These are phyloP conservation scores for Phytophthora tubulina DNA, from an alignment of 352 stramenopile genomes.

Conservation along the genomic window DNA sequence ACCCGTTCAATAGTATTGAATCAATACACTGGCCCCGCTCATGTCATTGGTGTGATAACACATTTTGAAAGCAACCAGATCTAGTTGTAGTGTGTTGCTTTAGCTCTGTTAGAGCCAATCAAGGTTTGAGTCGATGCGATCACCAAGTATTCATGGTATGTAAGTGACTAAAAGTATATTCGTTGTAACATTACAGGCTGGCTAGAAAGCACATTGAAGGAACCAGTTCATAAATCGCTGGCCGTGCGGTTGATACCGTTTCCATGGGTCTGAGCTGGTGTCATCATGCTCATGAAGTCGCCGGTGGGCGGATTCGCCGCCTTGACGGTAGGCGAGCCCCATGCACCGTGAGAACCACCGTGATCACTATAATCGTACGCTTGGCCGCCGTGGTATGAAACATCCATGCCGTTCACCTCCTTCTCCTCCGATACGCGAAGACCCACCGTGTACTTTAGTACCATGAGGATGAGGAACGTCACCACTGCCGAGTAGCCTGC, in stretches of 20 bases:
- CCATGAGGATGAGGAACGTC: constrained; percentile 51
- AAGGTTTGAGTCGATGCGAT: no score
- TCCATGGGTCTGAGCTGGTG: constrained; percentile 8
- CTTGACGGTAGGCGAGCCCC: constrained; percentile 20
- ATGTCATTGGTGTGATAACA: background rate
- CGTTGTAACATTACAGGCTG: constrained; percentile 15
- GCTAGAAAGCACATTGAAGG: background rate
- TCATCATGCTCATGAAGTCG: constrained; percentile 38
- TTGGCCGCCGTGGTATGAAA: background rate
- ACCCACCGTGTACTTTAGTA: background rate
- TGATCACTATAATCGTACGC: constrained; percentile 51
- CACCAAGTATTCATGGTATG: background rate
- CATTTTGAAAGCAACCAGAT: background rate
- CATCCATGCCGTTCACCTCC: constrained; percentile 1
- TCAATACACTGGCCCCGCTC: constrained; percentile 7
- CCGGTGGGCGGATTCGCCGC: constrained; percentile 21
- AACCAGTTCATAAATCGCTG: constrained; percentile 7
- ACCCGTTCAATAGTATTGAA: background rate
- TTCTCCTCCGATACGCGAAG: background rate
- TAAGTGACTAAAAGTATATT: background rate
- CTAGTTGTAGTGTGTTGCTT: no score
- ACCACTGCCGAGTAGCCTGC: constrained; percentile 71
- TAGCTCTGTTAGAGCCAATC: no score
- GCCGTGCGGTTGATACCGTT: constrained; percentile 13
- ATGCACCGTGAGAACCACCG: constrained; percentile 4